Percentiles rank a stretch among this genome's conserved stretches.
phyloP scores from a whole-genome alignment of 768 basidiomycete species.

The Hericium erinaceus region DNA sequence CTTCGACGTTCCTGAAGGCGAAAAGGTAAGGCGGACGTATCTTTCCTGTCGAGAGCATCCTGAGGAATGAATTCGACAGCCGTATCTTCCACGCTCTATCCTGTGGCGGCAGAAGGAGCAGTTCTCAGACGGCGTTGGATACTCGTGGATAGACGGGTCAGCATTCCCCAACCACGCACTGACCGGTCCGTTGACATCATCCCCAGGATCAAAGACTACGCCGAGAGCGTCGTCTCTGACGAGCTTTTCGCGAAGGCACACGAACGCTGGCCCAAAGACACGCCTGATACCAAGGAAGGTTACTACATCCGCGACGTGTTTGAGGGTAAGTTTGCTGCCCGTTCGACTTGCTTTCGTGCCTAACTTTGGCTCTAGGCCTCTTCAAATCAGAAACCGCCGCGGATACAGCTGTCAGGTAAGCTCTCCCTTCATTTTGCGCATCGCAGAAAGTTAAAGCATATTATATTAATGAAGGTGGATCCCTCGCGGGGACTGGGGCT shows the following conservation, averaged over 20 bases:
- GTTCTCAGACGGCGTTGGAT: constrained; percentile 97
- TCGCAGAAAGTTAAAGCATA: neutral
- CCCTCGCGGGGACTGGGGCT: constrained; percentile 95
- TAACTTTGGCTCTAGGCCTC: constrained; percentile 34
- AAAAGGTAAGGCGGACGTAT: constrained; percentile 34
- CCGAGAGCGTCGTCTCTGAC: constrained; percentile 67
- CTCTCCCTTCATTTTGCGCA: constrained; percentile 9
- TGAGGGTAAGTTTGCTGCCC: constrained; percentile 41
- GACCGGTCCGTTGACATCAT: neutral
- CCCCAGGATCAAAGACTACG: constrained; percentile 81
- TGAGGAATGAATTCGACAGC: constrained; percentile 31
- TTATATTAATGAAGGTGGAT: constrained; percentile 55
- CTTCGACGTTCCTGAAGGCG: constrained; percentile 75
- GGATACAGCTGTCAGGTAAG: constrained; percentile 81
- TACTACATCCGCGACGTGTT: constrained; percentile 91
- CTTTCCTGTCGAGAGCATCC: neutral
- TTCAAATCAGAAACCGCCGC: constrained; percentile 87
- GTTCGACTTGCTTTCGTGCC: neutral
- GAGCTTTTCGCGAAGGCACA: constrained; percentile 64
- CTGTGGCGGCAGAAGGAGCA: constrained; percentile 99
- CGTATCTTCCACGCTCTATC: constrained; percentile 89
- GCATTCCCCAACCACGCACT: constrained; percentile 10
- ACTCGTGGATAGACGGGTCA: constrained; percentile 97
- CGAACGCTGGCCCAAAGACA: constrained; percentile 68
- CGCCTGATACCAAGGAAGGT: constrained; percentile 95